Percentiles rank a stretch among this genome's conserved stretches.
Conservation (phyloP, 1,284 basidiomycete genomes). For the Naganishia sp. region DNA sequence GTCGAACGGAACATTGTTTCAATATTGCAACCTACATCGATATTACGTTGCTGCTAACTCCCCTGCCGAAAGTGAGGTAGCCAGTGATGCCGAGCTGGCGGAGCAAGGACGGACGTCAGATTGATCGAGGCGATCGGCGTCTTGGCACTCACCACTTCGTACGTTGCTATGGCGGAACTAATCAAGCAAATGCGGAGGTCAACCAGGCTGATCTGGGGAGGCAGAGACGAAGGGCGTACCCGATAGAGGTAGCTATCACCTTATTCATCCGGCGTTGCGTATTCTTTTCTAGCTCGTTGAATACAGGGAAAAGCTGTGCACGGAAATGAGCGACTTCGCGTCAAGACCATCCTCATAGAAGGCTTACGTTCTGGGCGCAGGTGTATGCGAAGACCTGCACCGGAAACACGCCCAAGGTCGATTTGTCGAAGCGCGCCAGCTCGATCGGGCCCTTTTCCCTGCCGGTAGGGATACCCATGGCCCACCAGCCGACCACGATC, state of each 20-base stretch:
- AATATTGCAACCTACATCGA: conserved; percentile 63
- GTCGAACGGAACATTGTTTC: not conserved
- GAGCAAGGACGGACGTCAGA: conserved; percentile 35
- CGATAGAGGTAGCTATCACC: conserved; percentile 84
- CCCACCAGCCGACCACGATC: conserved; percentile 58
- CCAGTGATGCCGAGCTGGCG: conserved; percentile 64
- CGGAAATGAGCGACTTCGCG: conserved; percentile 36
- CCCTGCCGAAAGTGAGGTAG: conserved; percentile 92
- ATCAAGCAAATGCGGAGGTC: not conserved
- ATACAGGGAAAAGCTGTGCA: conserved; percentile 79
- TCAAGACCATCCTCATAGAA: not conserved
- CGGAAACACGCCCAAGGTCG: conserved; percentile 70
- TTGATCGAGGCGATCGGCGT: not conserved
- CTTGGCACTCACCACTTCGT: conserved; percentile 59
- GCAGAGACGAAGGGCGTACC: conserved; percentile 43
- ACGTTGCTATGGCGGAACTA: conserved; percentile 66
- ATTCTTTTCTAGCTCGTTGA: conserved; percentile 85
- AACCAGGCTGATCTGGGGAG: not conserved
- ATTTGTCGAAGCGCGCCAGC: conserved; percentile 44
- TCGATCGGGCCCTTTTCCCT: conserved; percentile 48
- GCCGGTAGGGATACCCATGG: conserved; percentile 34
- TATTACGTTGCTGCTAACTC: conserved; percentile 86
- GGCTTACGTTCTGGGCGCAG: conserved; percentile 77
- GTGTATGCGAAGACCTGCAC: conserved; percentile 95
- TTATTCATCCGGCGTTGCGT: conserved; percentile 80